phyloP scores from a whole-genome alignment of 1,284 basidiomycete genomes.

The Cystobasidium pallidum region DNA sequence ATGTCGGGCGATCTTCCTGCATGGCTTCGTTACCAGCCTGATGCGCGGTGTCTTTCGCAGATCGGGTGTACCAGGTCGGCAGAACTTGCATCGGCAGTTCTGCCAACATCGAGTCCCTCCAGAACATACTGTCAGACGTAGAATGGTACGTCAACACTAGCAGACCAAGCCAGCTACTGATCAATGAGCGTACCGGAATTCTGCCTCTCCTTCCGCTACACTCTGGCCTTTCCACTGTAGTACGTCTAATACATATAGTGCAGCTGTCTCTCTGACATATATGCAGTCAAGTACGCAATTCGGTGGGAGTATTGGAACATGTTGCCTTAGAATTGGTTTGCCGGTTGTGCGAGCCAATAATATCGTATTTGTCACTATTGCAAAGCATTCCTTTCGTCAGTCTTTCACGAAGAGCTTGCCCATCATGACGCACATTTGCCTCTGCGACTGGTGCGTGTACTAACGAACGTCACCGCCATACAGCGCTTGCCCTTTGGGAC shows the following conservation, averaged over 20 bases:
- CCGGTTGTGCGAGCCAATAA: slow-evolving; percentile 38
- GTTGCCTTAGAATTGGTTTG: slow-evolving; percentile 44
- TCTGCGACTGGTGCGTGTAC: slow-evolving; percentile 17
- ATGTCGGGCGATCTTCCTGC: neutral
- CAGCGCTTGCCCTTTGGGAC: slow-evolving; percentile 50
- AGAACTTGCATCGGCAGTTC: slow-evolving; percentile 27
- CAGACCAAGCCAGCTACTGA: too few species aligned
- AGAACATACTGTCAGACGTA: slow-evolving; percentile 42
- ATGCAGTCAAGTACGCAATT: slow-evolving; percentile 50
- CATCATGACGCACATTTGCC: neutral
- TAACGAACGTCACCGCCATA: slow-evolving; percentile 35
- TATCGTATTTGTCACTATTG: slow-evolving; percentile 29
- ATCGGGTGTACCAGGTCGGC: neutral
- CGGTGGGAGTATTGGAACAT: slow-evolving; percentile 43
- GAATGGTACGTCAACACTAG: too few species aligned
- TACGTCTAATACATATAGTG: slow-evolving; percentile 21
- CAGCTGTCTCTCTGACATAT: slow-evolving; percentile 12
- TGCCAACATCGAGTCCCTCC: slow-evolving; percentile 33
- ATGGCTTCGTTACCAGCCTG: neutral
- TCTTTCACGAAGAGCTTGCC: too few species aligned
- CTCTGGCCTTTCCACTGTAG: slow-evolving; percentile 39
- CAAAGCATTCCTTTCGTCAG: neutral
- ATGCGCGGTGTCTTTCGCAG: too few species aligned
- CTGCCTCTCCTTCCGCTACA: slow-evolving; percentile 33
- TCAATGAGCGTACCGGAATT: slow-evolving; percentile 23